Evolutionary conservation across 257 asterid genomes (phyloP), one percentile per base, ranked within the genome.

Genomic region (Parsonsia alboflavescens): DNA sequence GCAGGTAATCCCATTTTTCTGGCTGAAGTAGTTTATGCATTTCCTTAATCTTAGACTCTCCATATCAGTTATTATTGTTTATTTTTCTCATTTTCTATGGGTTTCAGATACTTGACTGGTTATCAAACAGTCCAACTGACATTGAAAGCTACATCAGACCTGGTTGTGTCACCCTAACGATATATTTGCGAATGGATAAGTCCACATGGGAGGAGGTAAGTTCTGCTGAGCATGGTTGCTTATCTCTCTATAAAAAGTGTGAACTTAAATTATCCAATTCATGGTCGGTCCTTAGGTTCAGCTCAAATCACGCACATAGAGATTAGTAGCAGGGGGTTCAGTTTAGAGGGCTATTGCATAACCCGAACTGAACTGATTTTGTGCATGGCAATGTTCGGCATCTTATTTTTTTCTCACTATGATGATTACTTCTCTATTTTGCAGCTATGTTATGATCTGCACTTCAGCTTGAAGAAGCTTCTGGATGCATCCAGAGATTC

Each of bases 71-170:
- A 12, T 28, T 21, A 36, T 36, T 28, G 11, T 39, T 57, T 52
- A 78, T 48, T 48, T 69, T 59, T 30, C 11, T n/a, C 39, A 28
- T 28, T 19, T 72, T 42, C n/a, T 48, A 64, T 76, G 71, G 30
- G 52, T 66, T 85, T 78, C 96, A 93, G 98, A 93, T 93, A 80
- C 90, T 93, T 77, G 91, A 91, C 82, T 93, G 98, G 98, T 88
- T 93, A 70, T 88, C 97, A 17, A 84, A 82, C 85, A 90, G 96
- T 80, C 98, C 98, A 45, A 90, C 94, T 26, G 98, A 93, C 64
- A 89, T 93, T 58, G 98, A 93, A 80, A 90, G 98, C 91, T 88
- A 91, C 83, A 93, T 91, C 80, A 82, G 93, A 72, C 98, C 98
- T 80, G 98, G 98, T 80, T 93, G 97, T 79, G 78, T 93, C 82